These are phyloP conservation scores for Craterostigma plantagineum DNA, from an alignment of 257 asterid genomes.

Conservation along the genomic window DNA sequence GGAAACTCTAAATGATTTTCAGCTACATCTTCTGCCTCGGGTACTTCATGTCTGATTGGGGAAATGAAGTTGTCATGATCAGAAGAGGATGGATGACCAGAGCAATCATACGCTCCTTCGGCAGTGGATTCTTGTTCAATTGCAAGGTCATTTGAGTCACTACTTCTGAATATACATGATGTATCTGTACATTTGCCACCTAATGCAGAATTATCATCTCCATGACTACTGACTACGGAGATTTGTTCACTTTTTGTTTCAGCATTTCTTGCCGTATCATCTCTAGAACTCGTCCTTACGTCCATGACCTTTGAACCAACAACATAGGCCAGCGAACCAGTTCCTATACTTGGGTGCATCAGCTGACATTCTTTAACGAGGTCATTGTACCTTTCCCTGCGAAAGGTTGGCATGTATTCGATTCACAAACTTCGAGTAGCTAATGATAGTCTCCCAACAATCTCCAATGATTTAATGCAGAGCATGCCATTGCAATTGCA, in stretches of 20 bases:
- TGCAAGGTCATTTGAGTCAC: slow-evolving; percentile 57
- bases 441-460: too few relatives aligned
- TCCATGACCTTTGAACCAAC: slow-evolving; percentile 97
- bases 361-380: slow-evolving; percentile 73
- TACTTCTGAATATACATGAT: slow-evolving; percentile 20
- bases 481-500: too few relatives aligned
- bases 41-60: slow-evolving; percentile 24
- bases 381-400: slow-evolving; percentile 75
- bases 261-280: slow-evolving; percentile 35
- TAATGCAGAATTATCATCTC: slow-evolving; percentile 17
- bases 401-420: not conserved
- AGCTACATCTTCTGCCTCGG: slow-evolving; percentile 21
- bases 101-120: slow-evolving; percentile 51
- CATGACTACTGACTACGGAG: slow-evolving; percentile 27
- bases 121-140: slow-evolving; percentile 39
- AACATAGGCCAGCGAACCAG: slow-evolving; percentile 91
- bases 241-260: slow-evolving; percentile 30
- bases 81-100: slow-evolving; percentile 35
- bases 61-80: slow-evolving; percentile 32
- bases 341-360: slow-evolving; percentile 96
- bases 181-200: slow-evolving; percentile 31
- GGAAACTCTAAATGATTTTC: slow-evolving; percentile 70
- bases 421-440: too few relatives aligned
- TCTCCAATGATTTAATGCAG: too few relatives aligned
- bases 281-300: slow-evolving; percentile 78